These are phyloP conservation scores for Pseudotulostoma volvatum DNA, from an alignment of 495 filamentous ascomycete genomes.

Conservation along the genomic window DNA sequence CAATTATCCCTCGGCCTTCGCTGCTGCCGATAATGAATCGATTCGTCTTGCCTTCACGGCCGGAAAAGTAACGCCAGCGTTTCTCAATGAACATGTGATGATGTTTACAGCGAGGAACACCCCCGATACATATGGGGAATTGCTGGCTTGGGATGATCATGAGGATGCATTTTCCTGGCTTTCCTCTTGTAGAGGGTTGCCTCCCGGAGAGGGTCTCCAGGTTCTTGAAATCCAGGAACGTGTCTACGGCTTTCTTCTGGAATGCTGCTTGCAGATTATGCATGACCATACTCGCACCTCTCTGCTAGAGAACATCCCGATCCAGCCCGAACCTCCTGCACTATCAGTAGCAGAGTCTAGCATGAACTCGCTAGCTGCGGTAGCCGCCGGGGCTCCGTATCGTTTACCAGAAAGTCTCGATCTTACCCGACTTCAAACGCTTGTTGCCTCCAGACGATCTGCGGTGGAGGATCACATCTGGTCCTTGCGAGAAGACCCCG, in stretches of 20 bases:
- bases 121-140: conserved; percentile 27
- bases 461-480: conserved; percentile 34
- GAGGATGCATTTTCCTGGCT: conserved; percentile 19
- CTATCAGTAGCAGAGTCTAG: conserved; percentile 5
- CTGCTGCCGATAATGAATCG: conserved; percentile 16
- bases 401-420: conserved; percentile 23
- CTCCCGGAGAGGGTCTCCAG: conserved; percentile 27
- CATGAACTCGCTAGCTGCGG: conserved; percentile 15
- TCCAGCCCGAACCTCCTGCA: conserved; percentile 13
- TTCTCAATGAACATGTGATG: conserved; percentile 27
- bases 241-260: conserved; percentile 26
- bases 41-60: conserved; percentile 12
- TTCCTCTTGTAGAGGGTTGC: conserved; percentile 9
- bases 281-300: conserved; percentile 19
- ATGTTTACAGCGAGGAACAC: conserved; percentile 20
- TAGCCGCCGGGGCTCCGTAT: conserved; percentile 32
- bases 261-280: conserved; percentile 24
- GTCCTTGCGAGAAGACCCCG: conserved; percentile 38
- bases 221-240: conserved; percentile 31
- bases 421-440: conserved; percentile 18
- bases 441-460: conserved; percentile 21
- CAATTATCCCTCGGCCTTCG: conserved; percentile 27
- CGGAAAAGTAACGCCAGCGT: conserved; percentile 15
- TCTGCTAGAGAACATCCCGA: conserved; percentile 9
- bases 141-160: conserved; percentile 26